Evolutionary conservation across 176 grass and related monocot genomes (phyloP), one percentile per base, ranked within the genome.

Genomic region (Eragrostis curvula): DNA sequence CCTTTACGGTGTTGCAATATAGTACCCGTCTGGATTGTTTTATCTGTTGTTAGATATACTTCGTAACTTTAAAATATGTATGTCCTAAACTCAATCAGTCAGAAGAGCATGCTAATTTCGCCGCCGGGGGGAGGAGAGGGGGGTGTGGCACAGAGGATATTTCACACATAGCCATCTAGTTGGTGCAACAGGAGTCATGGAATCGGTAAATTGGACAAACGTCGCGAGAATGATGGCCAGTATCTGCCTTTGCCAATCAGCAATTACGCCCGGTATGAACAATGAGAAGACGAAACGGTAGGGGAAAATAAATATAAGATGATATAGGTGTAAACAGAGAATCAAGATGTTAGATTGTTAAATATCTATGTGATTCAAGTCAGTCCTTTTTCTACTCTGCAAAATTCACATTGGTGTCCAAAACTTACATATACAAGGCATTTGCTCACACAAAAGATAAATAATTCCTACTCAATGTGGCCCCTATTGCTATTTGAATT

Each of bases 321-420:
- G 21, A 1, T 46, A 16, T 12, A 56, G 18, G 46, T 12, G 48
- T 40, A 8, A 17, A 12, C 12, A 14, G 14, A 79, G 55, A 63
- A 40, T 29, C 1, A 9, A 56, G 28, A 53, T 43, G 68, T 8
- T 18, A 39, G 18, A 47, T 39, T 20, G 62, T 15, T 85, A n/a
- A 68, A 56, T 50, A 28, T 23, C 28, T 75, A 43, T 61, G 44
- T 3, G 43, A 69, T 70, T 60, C 28, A 27, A 85, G 17, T 47
- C 39, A 5, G 79, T 41, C 72, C 57, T 40, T 49, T 7, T 81
- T 76, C 47, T 78, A 58, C 5, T 55, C 81, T 84, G 80, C 68
- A 88, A 80, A 74, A 80, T 61, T 43, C 40, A 64, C 66, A 48
- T 27, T n/a, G n/a, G 11, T 44, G 24, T 30, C 57, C 46, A 64